Evolutionary conservation across 768 basidiomycete species (phyloP), one percentile per base, ranked within the genome.

Genomic region (Crepidotus variabilis): DNA sequence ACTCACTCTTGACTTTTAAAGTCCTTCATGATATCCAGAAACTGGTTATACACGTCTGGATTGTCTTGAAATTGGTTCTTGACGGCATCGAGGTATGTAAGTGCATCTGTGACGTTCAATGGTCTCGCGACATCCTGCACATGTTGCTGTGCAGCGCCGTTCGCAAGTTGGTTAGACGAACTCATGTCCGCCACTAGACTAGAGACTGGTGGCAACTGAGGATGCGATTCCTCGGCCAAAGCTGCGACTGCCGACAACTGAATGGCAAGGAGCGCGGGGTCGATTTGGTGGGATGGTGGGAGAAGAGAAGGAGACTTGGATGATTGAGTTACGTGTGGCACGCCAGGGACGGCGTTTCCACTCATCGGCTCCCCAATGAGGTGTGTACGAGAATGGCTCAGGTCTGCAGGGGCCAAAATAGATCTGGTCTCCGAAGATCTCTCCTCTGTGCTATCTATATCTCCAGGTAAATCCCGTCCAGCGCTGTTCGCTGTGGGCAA

Each of bases 1-100:
- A 64, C 92, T 75, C 71, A 94, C 91, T 75, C 77, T 74, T 96
- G 92, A 65, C 93, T 92, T 76, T 99, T 99, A 72, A 99, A 99
- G 69, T 98, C 95, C 78, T 98, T 98, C 97, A 97, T 97, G 67
- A 97, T 95, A 70, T 96, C 93, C 71, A 95, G 72, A 67, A 94
- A 94, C 61, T 88, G 82, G 69, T 97, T 96, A 78, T 97, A 97
- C 23, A 96, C 93, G 65, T 94, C 92, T 18, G 94, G 94, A 69
- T 87, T 86, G 68, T 92, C 88, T 47, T 84, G 80, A 70, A 96
- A 97, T 75, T 94, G 90, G 45, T 84, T 79, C 77, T 96, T 97
- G 75, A 97, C 94, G 23, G 92, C 91, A 69, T 97, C 94, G 62
- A 97, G 84, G 66, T 97, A 97, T 65, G 86, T 88, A 71, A 97